These are phyloP conservation scores for Trichoderma sp. DNA, from an alignment of 2,329 filamentous ascomycete genomes.

Conservation along the genomic window DNA sequence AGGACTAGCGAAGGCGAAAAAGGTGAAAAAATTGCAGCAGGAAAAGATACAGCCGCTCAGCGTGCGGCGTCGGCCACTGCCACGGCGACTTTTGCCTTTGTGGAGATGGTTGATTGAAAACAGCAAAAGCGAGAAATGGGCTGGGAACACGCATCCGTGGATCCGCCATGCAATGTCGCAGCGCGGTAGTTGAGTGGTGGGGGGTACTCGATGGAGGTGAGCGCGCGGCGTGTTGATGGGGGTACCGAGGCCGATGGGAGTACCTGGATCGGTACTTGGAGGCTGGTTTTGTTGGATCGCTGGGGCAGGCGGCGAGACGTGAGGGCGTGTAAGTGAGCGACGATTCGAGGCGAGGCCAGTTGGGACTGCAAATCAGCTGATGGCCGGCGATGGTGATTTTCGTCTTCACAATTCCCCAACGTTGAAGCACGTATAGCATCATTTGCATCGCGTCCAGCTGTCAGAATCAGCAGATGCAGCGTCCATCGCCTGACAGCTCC, in stretches of 20 bases:
- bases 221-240: neutral
- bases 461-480: neutral
- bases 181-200: neutral
- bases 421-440: no score
- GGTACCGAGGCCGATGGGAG: neutral
- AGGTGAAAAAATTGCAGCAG: neutral
- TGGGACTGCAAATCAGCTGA: neutral
- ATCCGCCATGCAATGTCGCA: neutral
- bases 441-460: neutral
- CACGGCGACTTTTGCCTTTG: neutral
- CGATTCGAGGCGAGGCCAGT: neutral
- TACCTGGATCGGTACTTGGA: neutral
- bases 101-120: neutral
- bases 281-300: conserved; percentile 26
- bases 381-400: neutral
- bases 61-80: neutral
- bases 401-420: neutral
- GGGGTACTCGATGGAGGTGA: neutral
- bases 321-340: conserved; percentile 16
- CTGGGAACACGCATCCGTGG: neutral
- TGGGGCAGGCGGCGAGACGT: conserved; percentile 26
- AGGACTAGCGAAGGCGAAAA: neutral
- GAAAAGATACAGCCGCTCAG: neutral
- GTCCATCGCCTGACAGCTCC: neutral
- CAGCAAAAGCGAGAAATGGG: neutral